These are phyloP conservation scores for Cyberlindnera sargentensis DNA, from an alignment of 805 yeast species.

Conservation along the genomic window DNA sequence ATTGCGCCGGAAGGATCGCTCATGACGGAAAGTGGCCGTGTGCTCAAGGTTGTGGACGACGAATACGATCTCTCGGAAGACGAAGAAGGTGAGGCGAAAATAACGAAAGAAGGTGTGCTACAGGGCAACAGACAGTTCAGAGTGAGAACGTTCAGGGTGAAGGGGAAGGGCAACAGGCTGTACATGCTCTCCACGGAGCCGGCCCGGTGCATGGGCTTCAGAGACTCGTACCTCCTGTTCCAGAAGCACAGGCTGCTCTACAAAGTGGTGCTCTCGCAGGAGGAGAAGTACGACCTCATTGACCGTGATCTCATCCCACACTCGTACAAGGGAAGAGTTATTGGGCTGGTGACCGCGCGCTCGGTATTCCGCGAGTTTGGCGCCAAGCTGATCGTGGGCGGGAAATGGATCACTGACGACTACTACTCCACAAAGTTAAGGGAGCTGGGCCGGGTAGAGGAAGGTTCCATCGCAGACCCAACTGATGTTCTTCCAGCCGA, in stretches of 20 bases:
- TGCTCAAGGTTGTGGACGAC: constrained; percentile 57
- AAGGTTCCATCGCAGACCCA: constrained; percentile 69
- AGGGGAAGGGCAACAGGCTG: constrained; percentile 53
- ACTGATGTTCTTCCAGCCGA: constrained; percentile 39
- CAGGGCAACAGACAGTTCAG: constrained; percentile 69
- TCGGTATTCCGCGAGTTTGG: constrained; percentile 91
- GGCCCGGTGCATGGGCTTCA: constrained; percentile 88
- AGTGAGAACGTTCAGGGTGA: constrained; percentile 57
- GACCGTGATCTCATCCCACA: constrained; percentile 77
- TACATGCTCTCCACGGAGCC: constrained; percentile 96
- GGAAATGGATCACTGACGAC: constrained; percentile 78
- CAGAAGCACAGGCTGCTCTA: constrained; percentile 75
- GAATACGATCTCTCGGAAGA: constrained; percentile 76
- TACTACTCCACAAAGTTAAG: constrained; percentile 61
- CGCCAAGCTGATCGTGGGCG: constrained; percentile 71
- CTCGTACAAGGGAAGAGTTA: constrained; percentile 84
- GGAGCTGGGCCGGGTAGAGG: constrained; percentile 51
- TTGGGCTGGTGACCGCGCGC: constrained; percentile 86
- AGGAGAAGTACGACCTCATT: constrained; percentile 77
- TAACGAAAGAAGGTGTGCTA: constrained; percentile 60
- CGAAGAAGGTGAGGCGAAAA: constrained; percentile 69
- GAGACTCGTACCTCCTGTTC: constrained; percentile 85
- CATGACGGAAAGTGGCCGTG: constrained; percentile 63
- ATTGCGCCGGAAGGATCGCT: constrained; percentile 26
- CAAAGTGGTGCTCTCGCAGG: constrained; percentile 67